Evolutionary conservation across 345 rosid genomes (phyloP), one percentile per base, ranked within the genome.

Genomic region (Brassica incana): DNA sequence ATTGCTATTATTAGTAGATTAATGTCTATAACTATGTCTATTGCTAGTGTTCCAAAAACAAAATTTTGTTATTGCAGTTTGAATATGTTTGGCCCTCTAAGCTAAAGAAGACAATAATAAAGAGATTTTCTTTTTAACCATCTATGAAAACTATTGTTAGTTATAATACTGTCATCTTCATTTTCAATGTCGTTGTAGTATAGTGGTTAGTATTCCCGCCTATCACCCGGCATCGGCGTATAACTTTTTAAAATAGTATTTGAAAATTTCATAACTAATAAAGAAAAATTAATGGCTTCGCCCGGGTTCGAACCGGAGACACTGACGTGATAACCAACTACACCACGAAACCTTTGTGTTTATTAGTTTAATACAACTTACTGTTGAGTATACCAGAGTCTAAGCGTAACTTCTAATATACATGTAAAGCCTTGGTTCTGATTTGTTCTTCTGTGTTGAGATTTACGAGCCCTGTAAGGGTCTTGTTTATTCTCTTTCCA

Each of bases 291-390:
- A 4, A 66, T 66, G 70, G 52, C 70, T 66, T 66, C 54, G 70
- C 70, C 54, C 70, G 70, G 52, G 50, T 65, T 36, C 30, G 15
- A 66, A 66, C 52, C 30, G 69, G 69, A 65, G 43, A 89, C 96
- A 91, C 96, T 90, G 94, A 89, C 93, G 94, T 94, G 94, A 90
- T 94, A 92, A 90, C 96, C 96, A 90, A 94, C 96, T 90, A 90
- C 96, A 94, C 97, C 96, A 92, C 92, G 93, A 92, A 84, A 90
- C 98, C 96, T 6, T 11, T 8, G 52, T 45, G 52, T 5, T 7
- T 35, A 35, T 6, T 6, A 6, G 0, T 1, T 6, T 2, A 35
- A 35, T 23, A 23, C 25, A 23, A 23, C 25, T 23, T 23, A 23
- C 25, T 23, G 25, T 23, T 23, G 25, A 23, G 25, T 23, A 23